Base-by-base conservation (phyloP, 108 stramenopile genomes). In the Skeletonema potamos region DNA sequence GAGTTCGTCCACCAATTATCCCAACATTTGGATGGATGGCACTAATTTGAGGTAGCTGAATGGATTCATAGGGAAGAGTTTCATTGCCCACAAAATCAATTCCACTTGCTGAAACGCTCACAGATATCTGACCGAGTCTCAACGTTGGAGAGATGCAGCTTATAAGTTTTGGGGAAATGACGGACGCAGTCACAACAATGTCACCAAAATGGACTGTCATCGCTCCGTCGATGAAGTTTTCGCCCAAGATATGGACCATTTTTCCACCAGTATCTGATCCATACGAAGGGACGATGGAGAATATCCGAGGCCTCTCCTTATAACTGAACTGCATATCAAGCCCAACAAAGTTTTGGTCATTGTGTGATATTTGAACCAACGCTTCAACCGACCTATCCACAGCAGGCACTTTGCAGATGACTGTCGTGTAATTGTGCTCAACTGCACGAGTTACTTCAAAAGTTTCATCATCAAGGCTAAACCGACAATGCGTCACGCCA, bases 181-280 rank as follows among this genome's bases (percentile, higher is more conserved):
- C 65, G 56, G 44, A 68, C 11, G 76, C 81, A 29, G 57, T 36
- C 1, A 62, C 76, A 24, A 62, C 44, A 0, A 27, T 12, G 17
- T 39, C 39, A 1, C 72, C 82, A 54, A 83, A 83, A 58, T 58
- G 54, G 56, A 72, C 78, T 17, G n/a, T 46, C 18, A 64, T 32
- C 6, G 20, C 26, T 28, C 48, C 27, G 27, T 76, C 61, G 29
- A 56, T 41, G 46, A 84, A 84, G 17, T 72, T 55, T 26, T 70
- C 62, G 3, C 83, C 83, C 26, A 64, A 27, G 3, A 76, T 66
- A 13, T 76, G 54, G n/a, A 80, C 56, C 30, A 27, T 61, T 37
- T 70, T 84, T 20, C 83, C 83, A 11, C 78, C 79, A n/a, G 61
- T 56, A 22, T 64, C 43, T 26, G 60, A 67, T 58, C 83, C 83